A percentile compares a stretch with the other conserved stretches of the same genome.
Conservation (phyloP, 108 stramenopile species). For the Nitzschia inconspicua region DNA sequence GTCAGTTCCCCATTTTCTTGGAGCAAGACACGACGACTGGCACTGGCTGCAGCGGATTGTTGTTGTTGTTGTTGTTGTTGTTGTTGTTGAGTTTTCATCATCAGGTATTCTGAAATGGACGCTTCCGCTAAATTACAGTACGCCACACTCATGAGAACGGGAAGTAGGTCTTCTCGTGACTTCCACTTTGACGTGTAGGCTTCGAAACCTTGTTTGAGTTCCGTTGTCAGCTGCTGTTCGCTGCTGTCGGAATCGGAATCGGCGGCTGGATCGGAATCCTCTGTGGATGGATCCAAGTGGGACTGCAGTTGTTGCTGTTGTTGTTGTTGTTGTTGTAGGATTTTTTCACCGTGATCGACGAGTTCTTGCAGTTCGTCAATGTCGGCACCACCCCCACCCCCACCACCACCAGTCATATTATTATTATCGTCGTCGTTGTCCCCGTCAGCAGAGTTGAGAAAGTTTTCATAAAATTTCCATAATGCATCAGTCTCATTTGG, state of each 20-base stretch:
- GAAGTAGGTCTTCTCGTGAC: slow-evolving; percentile 33
- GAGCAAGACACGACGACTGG: no score
- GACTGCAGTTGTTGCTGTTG: neutral
- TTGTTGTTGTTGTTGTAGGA: slow-evolving; percentile 9
- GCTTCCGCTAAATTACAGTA: slow-evolving; percentile 56
- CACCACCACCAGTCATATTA: neutral
- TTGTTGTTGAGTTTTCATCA: slow-evolving; percentile 14
- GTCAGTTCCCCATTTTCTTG: no score
- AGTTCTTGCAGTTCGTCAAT: slow-evolving; percentile 67
- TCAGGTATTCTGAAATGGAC: slow-evolving; percentile 42
- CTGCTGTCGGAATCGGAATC: neutral
- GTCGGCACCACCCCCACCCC: slow-evolving; percentile 32
- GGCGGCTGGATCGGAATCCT: no score
- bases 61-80: slow-evolving; percentile 11
- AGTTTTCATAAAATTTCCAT: no score
- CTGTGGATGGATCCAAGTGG: no score
- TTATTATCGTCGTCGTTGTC: neutral
- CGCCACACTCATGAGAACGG: slow-evolving; percentile 54
- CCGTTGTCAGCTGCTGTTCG: no score
- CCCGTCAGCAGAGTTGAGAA: no score
- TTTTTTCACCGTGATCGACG: slow-evolving; percentile 23
- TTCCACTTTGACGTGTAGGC: slow-evolving; percentile 4
- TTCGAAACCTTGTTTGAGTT: no score
- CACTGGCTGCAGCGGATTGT: neutral
- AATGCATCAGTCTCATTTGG: no score